Evolutionary conservation across 441 rosid genomes (phyloP), one percentile per base, ranked within the genome.

Genomic region (Corymbia calophylla): DNA sequence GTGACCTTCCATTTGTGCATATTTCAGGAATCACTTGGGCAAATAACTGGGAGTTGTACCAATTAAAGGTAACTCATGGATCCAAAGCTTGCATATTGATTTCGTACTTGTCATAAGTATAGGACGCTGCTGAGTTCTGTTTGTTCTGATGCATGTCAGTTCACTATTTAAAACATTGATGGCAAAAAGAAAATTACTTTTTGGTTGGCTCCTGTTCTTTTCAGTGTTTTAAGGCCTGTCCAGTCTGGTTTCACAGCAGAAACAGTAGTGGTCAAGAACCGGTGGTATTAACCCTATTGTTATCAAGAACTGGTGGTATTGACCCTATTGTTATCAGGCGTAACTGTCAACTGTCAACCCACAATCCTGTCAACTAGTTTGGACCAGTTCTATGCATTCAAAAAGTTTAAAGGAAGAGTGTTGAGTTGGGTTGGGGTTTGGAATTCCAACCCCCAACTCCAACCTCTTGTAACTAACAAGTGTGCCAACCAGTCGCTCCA

Each of bases 1-100:
- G 92, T 85, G 94, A 96, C 89, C 98, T 98, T 87, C 96, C 98
- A 85, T 98, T 98, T 90, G 90, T 92, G 60, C 88, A 95, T 54
- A 90, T 96, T 91, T 90, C 97, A 80, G 93, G 94, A 90, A 93
- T 94, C 60, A 77, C 92, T 87, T 68, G 53, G 87, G 90, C 89
- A 31, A 89, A 93, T 89, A 89, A 84, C 15, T 96, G 99, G 98
- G 93, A 92, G 91, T 88, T 96, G 14, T 58, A 58, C 64, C 64
- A 25, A 4, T 1, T 58, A 88, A 96, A 96, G 98, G 99, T 97
- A 93, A 88, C 49, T 90, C 73, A 11, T 81, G 86, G 55, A 87
- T 87, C 53, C 47, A 2, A 21, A 35, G 21, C 88, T 87, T 8
- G 55, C 62, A 58, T 86, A 53, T 53, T 35, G n/a, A 31, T 35